These are phyloP conservation scores for Leptographium flavum DNA, from an alignment of 2,329 filamentous ascomycete genomes.

Conservation along the genomic window DNA sequence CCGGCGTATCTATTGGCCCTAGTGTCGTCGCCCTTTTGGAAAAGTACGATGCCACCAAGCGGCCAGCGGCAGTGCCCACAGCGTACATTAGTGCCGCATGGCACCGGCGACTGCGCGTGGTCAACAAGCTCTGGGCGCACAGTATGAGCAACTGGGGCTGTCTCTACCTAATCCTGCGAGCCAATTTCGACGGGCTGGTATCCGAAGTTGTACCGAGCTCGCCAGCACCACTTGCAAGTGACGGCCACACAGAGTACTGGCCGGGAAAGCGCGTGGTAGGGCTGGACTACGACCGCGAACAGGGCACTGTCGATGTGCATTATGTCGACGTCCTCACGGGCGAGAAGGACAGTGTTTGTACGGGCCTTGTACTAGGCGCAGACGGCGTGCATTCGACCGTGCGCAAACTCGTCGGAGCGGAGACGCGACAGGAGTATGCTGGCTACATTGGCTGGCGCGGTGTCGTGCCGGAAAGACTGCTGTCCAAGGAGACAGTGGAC, in stretches of 20 bases:
- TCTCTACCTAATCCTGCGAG: background rate
- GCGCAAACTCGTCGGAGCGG: background rate
- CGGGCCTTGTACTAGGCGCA: background rate
- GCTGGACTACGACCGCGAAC: background rate
- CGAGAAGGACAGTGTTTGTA: background rate
- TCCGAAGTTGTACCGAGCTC: background rate
- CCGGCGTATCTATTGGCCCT: background rate
- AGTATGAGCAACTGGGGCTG: background rate
- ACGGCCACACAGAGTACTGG: background rate
- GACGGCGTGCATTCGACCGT: background rate
- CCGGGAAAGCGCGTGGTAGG: background rate
- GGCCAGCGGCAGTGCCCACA: background rate
- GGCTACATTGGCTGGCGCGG: background rate
- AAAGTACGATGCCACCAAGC: background rate
- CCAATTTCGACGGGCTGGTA: background rate
- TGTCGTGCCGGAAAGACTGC: background rate
- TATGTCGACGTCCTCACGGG: background rate
- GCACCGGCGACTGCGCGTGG: background rate
- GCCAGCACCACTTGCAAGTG: too few species aligned
- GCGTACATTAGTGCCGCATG: background rate
- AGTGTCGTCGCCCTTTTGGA: background rate
- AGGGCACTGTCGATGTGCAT: background rate
- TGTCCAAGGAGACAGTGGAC: background rate
- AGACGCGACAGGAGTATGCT: background rate
- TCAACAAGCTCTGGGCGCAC: background rate